Conservation (phyloP, 768 basidiomycete genomes). For the Psilocybe azurescens region DNA sequence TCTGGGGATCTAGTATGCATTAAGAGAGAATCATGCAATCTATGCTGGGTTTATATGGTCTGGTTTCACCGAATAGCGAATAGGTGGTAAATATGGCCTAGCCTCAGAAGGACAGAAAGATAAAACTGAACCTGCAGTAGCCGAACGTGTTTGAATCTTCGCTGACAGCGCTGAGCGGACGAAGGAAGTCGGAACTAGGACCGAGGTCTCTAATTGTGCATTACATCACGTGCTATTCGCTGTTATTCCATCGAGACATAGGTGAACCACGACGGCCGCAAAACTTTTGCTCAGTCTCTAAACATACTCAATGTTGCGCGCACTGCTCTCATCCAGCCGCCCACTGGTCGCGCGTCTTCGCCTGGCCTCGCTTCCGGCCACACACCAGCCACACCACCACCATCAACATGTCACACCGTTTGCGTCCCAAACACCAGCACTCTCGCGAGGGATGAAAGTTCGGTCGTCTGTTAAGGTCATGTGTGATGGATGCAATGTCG, state of each 20-base stretch:
- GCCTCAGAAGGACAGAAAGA: background rate
- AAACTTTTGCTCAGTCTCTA: constrained; percentile 8
- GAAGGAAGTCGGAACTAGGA: background rate
- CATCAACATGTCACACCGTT: constrained; percentile 35
- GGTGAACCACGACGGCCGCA: background rate
- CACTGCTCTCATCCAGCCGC: constrained; percentile 65
- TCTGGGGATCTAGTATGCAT: constrained; percentile 25
- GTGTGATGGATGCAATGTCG: constrained; percentile 93
- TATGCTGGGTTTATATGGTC: background rate
- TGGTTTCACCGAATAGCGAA: background rate
- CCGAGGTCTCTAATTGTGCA: background rate
- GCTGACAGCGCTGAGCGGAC: background rate
- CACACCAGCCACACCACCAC: constrained; percentile 33
- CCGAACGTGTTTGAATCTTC: constrained; percentile 6
- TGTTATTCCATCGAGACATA: background rate
- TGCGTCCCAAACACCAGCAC: constrained; percentile 32
- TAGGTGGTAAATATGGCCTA: background rate
- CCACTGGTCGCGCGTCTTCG: constrained; percentile 62
- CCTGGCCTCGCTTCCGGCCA: constrained; percentile 35
- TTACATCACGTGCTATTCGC: constrained; percentile 9
- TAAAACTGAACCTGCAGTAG: constrained; percentile 13
- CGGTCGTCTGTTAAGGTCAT: constrained; percentile 92
- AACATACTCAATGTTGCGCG: constrained; percentile 58
- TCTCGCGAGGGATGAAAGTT: constrained; percentile 92
- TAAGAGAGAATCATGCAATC: constrained; percentile 3